Evolutionary conservation across 225 moss, liverwort and hornwort species (phyloP).

Genomic region (Rhytidiadelphus loreus): DNA sequence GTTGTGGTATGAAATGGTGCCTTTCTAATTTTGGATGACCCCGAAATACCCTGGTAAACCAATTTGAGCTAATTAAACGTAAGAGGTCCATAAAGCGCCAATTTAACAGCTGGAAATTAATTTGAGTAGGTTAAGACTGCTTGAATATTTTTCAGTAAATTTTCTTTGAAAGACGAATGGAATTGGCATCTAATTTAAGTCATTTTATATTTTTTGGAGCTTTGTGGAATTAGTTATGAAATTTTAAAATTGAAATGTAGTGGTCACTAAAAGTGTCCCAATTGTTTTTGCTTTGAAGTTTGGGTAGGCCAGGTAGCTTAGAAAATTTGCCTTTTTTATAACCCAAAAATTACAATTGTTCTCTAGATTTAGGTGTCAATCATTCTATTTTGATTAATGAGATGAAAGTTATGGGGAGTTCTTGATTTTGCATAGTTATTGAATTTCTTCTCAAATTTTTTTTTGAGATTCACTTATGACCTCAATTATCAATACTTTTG

Average conservation of each 20-base stretch:
- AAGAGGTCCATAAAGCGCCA: background rate
- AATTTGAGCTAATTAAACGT: background rate
- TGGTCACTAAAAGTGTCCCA: too few species aligned
- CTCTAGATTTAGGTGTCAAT: background rate
- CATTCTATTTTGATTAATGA: too few species aligned
- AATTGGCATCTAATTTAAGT: background rate
- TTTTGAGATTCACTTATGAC: background rate
- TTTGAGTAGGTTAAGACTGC: too few species aligned
- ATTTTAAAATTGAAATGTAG: accelerated
- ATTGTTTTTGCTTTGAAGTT: background rate
- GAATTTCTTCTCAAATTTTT: background rate
- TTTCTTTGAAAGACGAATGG: background rate
- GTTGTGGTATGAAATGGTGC: too few species aligned
- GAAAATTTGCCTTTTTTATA: too few species aligned
- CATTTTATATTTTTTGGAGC: background rate
- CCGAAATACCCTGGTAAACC: too few species aligned
- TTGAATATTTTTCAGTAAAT: background rate
- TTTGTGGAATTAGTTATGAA: background rate
- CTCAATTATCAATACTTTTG: too few species aligned
- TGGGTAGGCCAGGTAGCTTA: too few species aligned
- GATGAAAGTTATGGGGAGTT: background rate
- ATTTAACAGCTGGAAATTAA: background rate
- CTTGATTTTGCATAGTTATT: background rate
- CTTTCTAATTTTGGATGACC: background rate
- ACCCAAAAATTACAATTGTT: background rate